Conservation (phyloP, 202 grass and related monocot genomes). For the Eragrostis tef region DNA sequence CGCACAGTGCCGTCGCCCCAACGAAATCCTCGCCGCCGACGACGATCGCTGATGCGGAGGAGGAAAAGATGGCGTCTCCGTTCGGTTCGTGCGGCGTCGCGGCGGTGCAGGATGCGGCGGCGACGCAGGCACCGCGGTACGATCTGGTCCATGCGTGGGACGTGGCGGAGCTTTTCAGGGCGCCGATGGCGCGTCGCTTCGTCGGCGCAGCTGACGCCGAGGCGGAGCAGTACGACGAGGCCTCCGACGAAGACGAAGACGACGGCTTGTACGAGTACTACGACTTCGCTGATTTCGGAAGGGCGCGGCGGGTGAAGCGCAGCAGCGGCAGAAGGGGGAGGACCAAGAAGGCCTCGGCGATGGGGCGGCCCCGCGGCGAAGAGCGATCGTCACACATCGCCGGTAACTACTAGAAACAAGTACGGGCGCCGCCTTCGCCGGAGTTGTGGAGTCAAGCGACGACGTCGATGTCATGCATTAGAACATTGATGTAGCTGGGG, state of each 20-base stretch:
- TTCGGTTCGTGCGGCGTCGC: not conserved
- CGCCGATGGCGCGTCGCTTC: not conserved
- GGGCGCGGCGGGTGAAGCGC: constrained; percentile 19
- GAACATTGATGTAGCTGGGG: no score
- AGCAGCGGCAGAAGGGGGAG: constrained; percentile 31
- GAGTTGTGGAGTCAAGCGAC: not conserved
- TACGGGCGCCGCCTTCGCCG: not conserved
- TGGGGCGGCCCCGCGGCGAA: constrained; percentile 21
- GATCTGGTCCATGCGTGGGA: not conserved
- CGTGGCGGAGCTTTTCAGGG: no score
- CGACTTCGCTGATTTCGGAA: constrained; percentile 9
- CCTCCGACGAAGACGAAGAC: not conserved
- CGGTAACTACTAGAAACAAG: not conserved
- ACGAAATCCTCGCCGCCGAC: not conserved
- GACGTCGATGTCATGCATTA: no score
- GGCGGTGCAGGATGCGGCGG: not conserved
- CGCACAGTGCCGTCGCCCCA: not conserved
- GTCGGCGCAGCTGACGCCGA: not conserved
- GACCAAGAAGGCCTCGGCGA: constrained; percentile 10
- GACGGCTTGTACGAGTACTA: constrained; percentile 6
- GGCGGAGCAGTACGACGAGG: not conserved
- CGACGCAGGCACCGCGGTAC: not conserved
- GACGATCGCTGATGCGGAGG: not conserved
- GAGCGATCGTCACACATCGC: not conserved
- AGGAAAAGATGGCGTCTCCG: not conserved